Conservation (phyloP, 768 basidiomycete genomes). For the Lepiota brunneoincarnata region DNA sequence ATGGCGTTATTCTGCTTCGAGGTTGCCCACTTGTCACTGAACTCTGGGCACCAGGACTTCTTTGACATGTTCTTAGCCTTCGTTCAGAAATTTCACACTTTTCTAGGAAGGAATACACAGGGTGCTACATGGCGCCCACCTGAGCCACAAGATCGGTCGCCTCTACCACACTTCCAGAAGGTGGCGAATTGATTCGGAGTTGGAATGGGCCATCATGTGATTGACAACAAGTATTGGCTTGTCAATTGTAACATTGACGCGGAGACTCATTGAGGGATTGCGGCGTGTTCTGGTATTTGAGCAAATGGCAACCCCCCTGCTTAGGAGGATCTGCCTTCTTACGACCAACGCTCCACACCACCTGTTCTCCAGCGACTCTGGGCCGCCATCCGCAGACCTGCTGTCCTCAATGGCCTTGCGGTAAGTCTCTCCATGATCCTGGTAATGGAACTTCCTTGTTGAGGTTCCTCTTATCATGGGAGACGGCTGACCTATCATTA, state of each 20-base stretch:
- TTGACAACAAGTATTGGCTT: neutral
- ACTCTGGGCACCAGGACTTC: too few species aligned
- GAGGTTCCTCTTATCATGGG: neutral
- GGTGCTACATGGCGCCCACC: neutral
- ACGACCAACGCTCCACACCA: neutral
- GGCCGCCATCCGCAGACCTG: neutral
- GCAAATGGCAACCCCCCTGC: neutral
- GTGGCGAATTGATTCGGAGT: slow-evolving; percentile 7
- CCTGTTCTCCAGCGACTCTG: neutral
- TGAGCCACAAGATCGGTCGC: too few species aligned
- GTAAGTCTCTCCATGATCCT: slow-evolving; percentile 5
- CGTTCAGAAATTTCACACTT: neutral
- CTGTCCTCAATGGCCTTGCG: slow-evolving; percentile 3
- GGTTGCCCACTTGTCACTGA: too few species aligned
- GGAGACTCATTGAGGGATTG: slow-evolving; percentile 7
- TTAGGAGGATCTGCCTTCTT: neutral
- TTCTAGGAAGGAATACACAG: neutral
- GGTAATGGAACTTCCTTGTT: neutral
- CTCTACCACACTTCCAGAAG: too few species aligned
- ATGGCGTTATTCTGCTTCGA: too few species aligned
- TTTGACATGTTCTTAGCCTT: too few species aligned
- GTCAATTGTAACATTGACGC: slow-evolving; percentile 7
- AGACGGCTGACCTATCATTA: neutral
- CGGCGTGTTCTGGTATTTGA: neutral
- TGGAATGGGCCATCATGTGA: slow-evolving; percentile 10